A percentile compares a stretch with the other conserved stretches of the same genome.
Evolutionary conservation across 768 basidiomycete species (phyloP).

Genomic region (Lentinus brumalis): DNA sequence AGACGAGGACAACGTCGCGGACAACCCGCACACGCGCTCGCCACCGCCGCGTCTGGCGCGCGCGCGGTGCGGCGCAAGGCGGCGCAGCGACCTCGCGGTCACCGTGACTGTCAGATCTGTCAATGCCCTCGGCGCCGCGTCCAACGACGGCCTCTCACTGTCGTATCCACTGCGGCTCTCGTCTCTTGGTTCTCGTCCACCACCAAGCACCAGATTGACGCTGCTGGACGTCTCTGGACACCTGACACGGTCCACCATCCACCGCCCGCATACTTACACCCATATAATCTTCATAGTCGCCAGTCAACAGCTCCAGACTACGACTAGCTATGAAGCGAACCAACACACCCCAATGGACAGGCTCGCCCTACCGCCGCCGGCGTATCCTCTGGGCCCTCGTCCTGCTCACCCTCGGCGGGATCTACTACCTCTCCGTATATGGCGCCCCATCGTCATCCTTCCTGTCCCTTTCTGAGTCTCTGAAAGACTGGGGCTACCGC

Average conservation of each 20-base stretch:
- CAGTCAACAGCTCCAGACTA: not conserved
- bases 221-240: no score
- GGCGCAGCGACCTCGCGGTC: no score
- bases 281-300: not conserved
- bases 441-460: conserved; percentile 44
- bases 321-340: not conserved
- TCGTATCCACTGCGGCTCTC: no score
- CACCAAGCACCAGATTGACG: not conserved
- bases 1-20: no score
- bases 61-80: no score
- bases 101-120: not conserved
- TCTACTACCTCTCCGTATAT: conserved; percentile 45
- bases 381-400: conserved; percentile 46
- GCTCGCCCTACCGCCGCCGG: conserved; percentile 37
- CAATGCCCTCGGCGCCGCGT: not conserved
- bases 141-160: no score
- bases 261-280: not conserved
- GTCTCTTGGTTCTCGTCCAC: not conserved
- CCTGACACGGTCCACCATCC: no score
- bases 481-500: conserved; percentile 27
- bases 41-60: not conserved
- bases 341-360: conserved; percentile 11
- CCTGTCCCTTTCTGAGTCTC: conserved; percentile 34
- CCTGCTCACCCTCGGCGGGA: conserved; percentile 38
- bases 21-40: not conserved